Percentiles rank a stretch among this genome's conserved stretches.
phyloP scores from a whole-genome alignment of 768 basidiomycete species.

The Chalciporus sphaerocephalus region DNA sequence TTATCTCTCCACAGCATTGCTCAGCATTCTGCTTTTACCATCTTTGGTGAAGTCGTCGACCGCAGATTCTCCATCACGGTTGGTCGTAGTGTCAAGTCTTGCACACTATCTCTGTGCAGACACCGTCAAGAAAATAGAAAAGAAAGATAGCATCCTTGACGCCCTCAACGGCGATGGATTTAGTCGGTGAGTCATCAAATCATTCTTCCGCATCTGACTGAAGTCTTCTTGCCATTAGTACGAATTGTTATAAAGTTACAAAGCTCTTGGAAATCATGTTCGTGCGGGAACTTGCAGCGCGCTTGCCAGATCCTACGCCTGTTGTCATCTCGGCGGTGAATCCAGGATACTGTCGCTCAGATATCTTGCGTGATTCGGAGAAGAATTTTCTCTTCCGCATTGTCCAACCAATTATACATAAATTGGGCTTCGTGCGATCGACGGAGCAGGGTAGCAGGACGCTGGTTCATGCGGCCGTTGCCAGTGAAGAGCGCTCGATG shows the following conservation, averaged over 20 bases:
- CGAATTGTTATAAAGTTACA: constrained; percentile 20
- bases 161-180: constrained; percentile 21
- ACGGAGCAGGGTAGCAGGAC: constrained; percentile 34
- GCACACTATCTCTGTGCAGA: constrained; percentile 17
- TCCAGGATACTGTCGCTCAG: constrained; percentile 35
- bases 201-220: neutral
- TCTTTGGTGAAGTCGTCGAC: constrained; percentile 25
- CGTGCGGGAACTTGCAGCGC: constrained; percentile 29
- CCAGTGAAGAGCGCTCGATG: constrained; percentile 20
- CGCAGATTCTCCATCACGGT: constrained; percentile 20
- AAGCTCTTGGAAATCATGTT: constrained; percentile 34
- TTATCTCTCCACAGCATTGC: constrained; percentile 31
- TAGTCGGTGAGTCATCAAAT: constrained; percentile 17
- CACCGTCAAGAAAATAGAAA: constrained; percentile 2
- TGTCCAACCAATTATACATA: neutral
- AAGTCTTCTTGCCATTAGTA: constrained; percentile 1
- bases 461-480: constrained; percentile 32
- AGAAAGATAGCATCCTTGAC: constrained; percentile 20
- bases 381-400: constrained; percentile 2
- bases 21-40: constrained; percentile 34
- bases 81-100: constrained; percentile 32
- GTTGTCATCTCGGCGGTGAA: constrained; percentile 26
- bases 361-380: constrained; percentile 17
- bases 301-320: constrained; percentile 20
- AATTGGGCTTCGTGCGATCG: constrained; percentile 22